Percentiles rank a stretch among this genome's conserved stretches.
Evolutionary conservation across 306 rosid genomes (phyloP).

Genomic region (Comarum palustre): DNA sequence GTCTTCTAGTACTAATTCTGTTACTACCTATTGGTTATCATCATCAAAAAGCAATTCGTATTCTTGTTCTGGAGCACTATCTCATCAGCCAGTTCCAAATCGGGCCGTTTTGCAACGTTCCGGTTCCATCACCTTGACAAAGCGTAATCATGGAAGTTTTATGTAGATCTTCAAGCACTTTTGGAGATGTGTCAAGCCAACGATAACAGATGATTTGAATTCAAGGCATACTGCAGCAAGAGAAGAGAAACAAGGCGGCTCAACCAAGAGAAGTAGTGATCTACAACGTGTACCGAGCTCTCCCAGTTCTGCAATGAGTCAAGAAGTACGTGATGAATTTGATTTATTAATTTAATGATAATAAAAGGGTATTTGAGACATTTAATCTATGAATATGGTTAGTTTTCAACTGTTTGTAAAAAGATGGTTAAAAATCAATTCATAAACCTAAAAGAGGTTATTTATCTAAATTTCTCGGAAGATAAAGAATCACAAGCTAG

Average conservation of each 20-base stretch:
- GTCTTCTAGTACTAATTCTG: background rate
- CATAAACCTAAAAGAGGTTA: no score
- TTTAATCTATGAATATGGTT: no score
- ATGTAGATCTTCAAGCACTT: background rate
- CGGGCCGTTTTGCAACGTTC: background rate
- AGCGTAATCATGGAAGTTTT: background rate
- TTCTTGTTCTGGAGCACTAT: background rate
- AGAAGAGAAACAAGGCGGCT: background rate
- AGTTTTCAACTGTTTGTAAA: no score
- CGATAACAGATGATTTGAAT: background rate
- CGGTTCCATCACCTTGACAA: background rate
- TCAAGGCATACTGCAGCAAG: background rate
- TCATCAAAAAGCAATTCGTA: background rate
- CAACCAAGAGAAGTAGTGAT: background rate
- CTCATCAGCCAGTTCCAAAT: background rate
- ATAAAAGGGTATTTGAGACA: no score
- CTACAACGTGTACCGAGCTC: background rate
- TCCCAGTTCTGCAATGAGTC: slow-evolving; percentile 14
- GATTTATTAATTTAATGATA: no score
- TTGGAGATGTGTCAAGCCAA: slow-evolving; percentile 22
- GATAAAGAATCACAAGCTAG: no score
- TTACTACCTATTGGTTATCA: background rate
- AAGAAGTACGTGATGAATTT: slow-evolving; percentile 10
- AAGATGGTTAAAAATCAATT: no score
- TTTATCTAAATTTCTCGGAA: no score